Evolutionary conservation across 805 yeast species (phyloP), one percentile per base, ranked within the genome.

Genomic region (Metschnikowia anglica): DNA sequence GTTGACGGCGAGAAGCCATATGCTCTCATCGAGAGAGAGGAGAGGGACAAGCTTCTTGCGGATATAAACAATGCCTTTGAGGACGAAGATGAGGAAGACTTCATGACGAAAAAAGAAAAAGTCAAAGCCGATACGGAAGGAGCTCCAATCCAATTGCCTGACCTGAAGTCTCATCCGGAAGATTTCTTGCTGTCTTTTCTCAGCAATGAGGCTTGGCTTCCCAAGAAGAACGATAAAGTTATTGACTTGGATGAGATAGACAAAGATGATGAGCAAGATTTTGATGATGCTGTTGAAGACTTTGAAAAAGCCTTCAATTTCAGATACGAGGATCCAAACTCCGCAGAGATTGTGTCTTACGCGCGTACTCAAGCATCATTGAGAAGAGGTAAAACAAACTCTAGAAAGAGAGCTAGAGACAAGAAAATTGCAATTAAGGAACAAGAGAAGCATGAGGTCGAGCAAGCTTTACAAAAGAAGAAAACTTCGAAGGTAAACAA

Each of bases 251-350:
- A 73, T 55, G 68, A 63, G 47, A 66, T 72, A 12, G 77, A 74
- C 56, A 62, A 73, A 51, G 72, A 74, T 25, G 87, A 79, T 43
- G 95, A 88, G 54, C 91, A 84, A 36, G 93, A 86, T 42, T 90
- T 90, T 58, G 97, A 91, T 37, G 86, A 88, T 32, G 93, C 95
- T 2, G 97, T 85, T 5, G 99, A 93, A 55, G 72, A 80, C 56
- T 89, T 88, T 56, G 99, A 93, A 64, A 80, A 81, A 49, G 97
- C 96, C 0, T 91, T 90, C 67, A 93, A 93, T 59, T 91, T 91
- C 74, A 78, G 99, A 61, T 93, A 78, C 61, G 99, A 93, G 65
- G 97, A 90, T 56, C 89, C 96, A 12, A 80, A 81, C 51, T 77
- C 96, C 5, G 88, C 91, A 0, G 97, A 91, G 57, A 87, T 93